phyloP scores from a whole-genome alignment of 192 early-diverging fungal species.

The Coemansia sp. region DNA sequence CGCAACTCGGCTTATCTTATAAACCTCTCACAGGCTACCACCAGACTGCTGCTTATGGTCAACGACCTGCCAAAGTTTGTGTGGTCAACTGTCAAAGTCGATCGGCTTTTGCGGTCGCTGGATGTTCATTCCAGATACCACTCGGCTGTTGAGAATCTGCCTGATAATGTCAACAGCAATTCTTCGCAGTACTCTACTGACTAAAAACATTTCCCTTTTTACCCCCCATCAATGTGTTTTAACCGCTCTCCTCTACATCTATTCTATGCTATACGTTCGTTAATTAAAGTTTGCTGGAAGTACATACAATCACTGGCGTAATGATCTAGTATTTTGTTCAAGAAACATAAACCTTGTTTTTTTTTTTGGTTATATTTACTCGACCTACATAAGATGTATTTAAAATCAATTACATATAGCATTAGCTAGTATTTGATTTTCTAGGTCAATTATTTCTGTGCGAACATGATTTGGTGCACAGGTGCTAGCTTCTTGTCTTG shows the following conservation, averaged over 20 bases:
- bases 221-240: not conserved
- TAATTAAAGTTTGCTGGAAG: not conserved
- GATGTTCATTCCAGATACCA: conserved; percentile 50
- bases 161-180: not conserved
- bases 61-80: conserved; percentile 91
- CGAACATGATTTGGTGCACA: not conserved
- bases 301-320: too few relatives aligned
- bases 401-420: not conserved
- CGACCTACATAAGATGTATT: not conserved
- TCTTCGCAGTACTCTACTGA: conserved; percentile 1
- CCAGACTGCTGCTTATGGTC: conserved; percentile 83
- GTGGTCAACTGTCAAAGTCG: conserved; percentile 75
- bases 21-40: conserved; percentile 76
- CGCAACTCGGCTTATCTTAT: conserved; percentile 74
- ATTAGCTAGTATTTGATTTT: not conserved
- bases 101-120: conserved; percentile 41
- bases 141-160: conserved; percentile 18
- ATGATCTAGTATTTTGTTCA: too few relatives aligned
- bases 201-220: not conserved
- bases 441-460: not conserved
- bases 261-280: not conserved
- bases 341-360: too few relatives aligned
- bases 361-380: too few relatives aligned
- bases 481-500: not conserved
- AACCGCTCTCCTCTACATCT: not conserved